phyloP scores from a whole-genome alignment of 2,329 filamentous ascomycete species.

The Cytospora schulzeri region DNA sequence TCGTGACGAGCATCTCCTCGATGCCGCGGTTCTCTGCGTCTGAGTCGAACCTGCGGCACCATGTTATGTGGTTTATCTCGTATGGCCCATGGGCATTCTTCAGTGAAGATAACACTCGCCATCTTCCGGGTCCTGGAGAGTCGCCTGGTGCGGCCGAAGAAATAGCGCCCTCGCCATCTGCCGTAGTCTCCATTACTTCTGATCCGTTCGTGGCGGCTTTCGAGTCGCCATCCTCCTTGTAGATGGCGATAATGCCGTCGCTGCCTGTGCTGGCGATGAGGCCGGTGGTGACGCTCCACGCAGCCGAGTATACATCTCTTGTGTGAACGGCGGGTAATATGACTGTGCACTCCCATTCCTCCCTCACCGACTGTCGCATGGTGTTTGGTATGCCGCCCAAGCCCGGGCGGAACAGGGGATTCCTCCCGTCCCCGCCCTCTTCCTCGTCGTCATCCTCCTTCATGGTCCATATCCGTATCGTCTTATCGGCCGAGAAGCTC shows the following conservation, averaged over 20 bases:
- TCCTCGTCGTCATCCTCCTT: constrained; percentile 55
- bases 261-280: constrained; percentile 86
- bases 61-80: constrained; percentile 89
- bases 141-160: constrained; percentile 12
- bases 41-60: constrained; percentile 78
- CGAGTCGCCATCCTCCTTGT: constrained; percentile 58
- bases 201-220: neutral
- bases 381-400: constrained; percentile 81
- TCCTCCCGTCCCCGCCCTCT: constrained; percentile 32
- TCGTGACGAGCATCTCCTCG: constrained; percentile 87
- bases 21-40: constrained; percentile 54
- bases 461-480: constrained; percentile 77
- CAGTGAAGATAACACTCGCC: constrained; percentile 71
- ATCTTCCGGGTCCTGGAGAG: constrained; percentile 50
- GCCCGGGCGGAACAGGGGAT: constrained; percentile 38
- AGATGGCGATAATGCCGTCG: constrained; percentile 80
- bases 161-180: constrained; percentile 24
- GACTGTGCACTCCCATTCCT: constrained; percentile 81
- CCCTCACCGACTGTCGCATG: constrained; percentile 75
- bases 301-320: constrained; percentile 78
- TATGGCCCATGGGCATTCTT: constrained; percentile 85
- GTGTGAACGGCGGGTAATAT: constrained; percentile 76
- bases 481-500: constrained; percentile 84
- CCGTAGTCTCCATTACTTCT: neutral
- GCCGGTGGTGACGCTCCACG: constrained; percentile 80